phyloP scores from a whole-genome alignment of 1,284 basidiomycete genomes.

The Wallemia mellicola region DNA sequence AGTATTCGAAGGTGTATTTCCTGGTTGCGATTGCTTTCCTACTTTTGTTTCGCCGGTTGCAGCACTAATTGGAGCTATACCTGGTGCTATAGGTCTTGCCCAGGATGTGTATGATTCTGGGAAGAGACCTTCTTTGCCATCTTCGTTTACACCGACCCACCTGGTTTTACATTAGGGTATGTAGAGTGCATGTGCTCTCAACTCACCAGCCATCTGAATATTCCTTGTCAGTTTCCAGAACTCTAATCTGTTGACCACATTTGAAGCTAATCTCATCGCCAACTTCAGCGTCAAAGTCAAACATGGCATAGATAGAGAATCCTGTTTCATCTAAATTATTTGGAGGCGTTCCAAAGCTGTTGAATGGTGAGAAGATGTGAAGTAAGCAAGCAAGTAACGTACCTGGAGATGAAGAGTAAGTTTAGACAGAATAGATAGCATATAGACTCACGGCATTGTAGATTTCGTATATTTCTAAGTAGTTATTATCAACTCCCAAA shows the following conservation, averaged over 20 bases:
- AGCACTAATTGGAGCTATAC: not conserved
- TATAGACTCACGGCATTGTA: too few relatives aligned
- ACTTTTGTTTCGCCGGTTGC: too few relatives aligned
- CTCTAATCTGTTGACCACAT: constrained; percentile 58
- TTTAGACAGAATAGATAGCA: too few relatives aligned
- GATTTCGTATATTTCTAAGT: too few relatives aligned
- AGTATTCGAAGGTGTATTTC: not conserved
- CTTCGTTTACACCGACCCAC: constrained; percentile 43
- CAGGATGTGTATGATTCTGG: constrained; percentile 64
- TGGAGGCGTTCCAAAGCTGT: too few relatives aligned
- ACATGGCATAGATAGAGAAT: constrained; percentile 36
- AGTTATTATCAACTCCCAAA: too few relatives aligned
- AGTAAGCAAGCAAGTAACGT: too few relatives aligned
- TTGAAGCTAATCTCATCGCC: constrained; percentile 72
- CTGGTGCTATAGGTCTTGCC: not conserved
- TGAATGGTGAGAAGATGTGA: too few relatives aligned
- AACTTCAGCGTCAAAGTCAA: constrained; percentile 69
- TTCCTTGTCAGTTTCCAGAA: constrained; percentile 73
- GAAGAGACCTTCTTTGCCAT: constrained; percentile 62
- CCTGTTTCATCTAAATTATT: too few relatives aligned
- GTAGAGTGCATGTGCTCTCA: too few relatives aligned
- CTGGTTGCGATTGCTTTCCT: not conserved
- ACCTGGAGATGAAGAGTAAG: too few relatives aligned
- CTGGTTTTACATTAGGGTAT: too few relatives aligned
- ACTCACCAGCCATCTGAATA: constrained; percentile 88